These are phyloP conservation scores for Fallopia convolvulus DNA, from an alignment of 148 eudicot genomes.

Conservation along the genomic window DNA sequence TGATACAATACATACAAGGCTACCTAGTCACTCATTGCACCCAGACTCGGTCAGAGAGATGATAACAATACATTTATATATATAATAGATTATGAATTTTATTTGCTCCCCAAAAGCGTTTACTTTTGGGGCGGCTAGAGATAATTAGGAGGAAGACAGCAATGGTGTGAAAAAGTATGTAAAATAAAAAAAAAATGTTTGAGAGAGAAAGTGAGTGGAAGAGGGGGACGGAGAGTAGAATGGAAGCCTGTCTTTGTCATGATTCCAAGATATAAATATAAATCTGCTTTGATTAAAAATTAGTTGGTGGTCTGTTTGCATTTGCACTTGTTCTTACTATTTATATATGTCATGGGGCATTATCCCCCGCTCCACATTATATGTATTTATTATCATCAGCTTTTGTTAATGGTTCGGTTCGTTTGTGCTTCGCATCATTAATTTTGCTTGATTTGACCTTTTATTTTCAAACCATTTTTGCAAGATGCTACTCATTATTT, in stretches of 20 bases:
- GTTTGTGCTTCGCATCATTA: neutral
- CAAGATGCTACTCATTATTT: neutral
- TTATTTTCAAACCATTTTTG: neutral
- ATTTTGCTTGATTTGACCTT: neutral
- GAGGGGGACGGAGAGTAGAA: neutral
- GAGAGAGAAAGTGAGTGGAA: neutral
- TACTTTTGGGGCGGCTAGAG: constrained; percentile 5
- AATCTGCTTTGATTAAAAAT: neutral
- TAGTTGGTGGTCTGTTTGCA: neutral
- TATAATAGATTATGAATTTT: neutral
- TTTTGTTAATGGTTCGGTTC: neutral
- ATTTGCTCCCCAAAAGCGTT: neutral
- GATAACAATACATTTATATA: neutral
- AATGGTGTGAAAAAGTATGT: constrained; percentile 2
- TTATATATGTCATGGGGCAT: neutral
- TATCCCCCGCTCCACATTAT: neutral
- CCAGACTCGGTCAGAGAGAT: neutral
- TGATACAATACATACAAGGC: neutral
- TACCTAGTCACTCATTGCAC: constrained; percentile 6
- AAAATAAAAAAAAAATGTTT: neutral
- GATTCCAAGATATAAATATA: neutral
- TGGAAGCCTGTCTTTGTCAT: constrained; percentile 9
- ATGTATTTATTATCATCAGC: neutral
- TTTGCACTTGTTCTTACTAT: neutral
- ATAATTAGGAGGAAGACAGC: constrained; percentile 6